Evolutionary conservation across 169 alveolate species (phyloP).

Genomic region (Eimeria mitis): DNA sequence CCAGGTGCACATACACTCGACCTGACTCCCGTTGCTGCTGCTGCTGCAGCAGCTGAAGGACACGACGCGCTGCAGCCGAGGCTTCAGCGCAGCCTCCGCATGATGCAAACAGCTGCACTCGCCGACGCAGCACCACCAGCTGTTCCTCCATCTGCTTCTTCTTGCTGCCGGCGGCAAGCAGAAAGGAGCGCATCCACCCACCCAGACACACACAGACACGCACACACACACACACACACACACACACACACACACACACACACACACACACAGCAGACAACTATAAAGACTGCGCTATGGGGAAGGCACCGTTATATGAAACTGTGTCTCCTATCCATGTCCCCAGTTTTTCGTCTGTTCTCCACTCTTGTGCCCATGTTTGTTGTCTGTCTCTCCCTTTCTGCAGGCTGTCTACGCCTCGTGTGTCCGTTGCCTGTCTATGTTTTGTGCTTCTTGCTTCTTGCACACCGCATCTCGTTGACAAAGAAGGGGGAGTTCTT

Average conservation of each 20-base stretch:
- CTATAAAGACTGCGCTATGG: neutral
- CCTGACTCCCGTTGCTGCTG: constrained; percentile 78
- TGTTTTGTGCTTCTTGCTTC: neutral
- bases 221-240: neutral
- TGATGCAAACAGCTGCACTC: constrained; percentile 50
- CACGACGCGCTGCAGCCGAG: constrained; percentile 67
- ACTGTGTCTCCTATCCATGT: neutral
- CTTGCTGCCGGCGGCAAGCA: constrained; percentile 10
- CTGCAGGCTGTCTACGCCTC: neutral
- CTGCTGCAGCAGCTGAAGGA: constrained; percentile 61
- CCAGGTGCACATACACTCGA: constrained; percentile 70
- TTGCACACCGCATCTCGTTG: constrained; percentile 54
- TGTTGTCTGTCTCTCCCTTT: neutral
- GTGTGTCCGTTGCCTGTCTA: neutral
- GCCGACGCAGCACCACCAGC: constrained; percentile 58
- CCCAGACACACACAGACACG: neutral
- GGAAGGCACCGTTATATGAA: neutral
- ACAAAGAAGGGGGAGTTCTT: constrained; percentile 48
- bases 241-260: neutral
- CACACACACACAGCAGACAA: neutral
- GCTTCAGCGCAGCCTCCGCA: constrained; percentile 65
- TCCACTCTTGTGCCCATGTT: neutral
- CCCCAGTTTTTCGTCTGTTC: neutral
- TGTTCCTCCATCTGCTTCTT: constrained; percentile 53
- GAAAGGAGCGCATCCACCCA: neutral